These are phyloP conservation scores for Xylariaceae sp. DNA, from an alignment of 2,329 filamentous ascomycete species.

Conservation along the genomic window DNA sequence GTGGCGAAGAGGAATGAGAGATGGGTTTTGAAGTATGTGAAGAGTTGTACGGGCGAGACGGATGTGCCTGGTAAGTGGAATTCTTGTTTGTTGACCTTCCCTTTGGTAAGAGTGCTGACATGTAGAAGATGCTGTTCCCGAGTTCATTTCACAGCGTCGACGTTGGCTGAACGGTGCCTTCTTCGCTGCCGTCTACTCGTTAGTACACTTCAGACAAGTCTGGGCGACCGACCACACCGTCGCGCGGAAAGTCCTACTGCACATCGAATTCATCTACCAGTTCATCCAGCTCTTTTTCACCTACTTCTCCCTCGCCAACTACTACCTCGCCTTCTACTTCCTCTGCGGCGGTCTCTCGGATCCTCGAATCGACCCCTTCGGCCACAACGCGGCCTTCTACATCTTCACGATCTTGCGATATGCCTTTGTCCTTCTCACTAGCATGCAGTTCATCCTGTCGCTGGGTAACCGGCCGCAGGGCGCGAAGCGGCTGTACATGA, in stretches of 20 bases:
- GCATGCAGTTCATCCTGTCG: constrained; percentile 91
- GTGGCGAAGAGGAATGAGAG: constrained; percentile 91
- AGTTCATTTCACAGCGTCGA: constrained; percentile 94
- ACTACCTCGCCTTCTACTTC: constrained; percentile 98
- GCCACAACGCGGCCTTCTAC: constrained; percentile 73
- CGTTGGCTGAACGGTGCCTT: constrained; percentile 98
- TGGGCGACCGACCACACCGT: constrained; percentile 90
- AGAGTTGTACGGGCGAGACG: constrained; percentile 92
- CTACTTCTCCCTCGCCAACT: constrained; percentile 97
- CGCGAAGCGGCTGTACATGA: constrained; percentile 82
- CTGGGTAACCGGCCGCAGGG: constrained; percentile 96
- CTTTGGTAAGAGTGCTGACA: constrained; percentile 25
- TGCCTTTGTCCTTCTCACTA: constrained; percentile 78
- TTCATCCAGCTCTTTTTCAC: constrained; percentile 90
- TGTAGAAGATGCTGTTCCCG: constrained; percentile 73
- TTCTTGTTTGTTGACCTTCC: constrained; percentile 11
- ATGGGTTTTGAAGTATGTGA: constrained; percentile 98
- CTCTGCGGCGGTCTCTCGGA: constrained; percentile 86
- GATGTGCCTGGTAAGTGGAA: constrained; percentile 79
- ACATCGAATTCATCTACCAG: constrained; percentile 94
- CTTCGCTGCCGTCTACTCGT: constrained; percentile 95
- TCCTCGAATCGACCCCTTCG: constrained; percentile 77
- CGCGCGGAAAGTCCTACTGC: constrained; percentile 80
- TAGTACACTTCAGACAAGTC: constrained; percentile 90
- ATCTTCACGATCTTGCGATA: constrained; percentile 88